Base-by-base conservation (phyloP, 2,329 filamentous ascomycete genomes). In the Fusarium verrucosum region DNA sequence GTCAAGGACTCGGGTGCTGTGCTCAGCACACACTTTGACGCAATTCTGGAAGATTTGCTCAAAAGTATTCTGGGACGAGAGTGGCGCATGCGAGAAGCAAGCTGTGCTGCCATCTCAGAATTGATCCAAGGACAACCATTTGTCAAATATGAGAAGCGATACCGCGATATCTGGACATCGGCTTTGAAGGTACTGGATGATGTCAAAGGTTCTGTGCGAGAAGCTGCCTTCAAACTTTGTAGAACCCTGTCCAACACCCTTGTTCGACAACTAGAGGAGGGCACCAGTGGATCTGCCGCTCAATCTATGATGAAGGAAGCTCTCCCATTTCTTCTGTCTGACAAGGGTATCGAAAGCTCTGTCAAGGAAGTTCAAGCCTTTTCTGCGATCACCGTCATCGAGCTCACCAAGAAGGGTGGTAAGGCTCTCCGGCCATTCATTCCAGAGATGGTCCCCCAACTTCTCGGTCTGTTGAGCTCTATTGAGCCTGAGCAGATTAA, bases 151-250 rank as follows among this genome's bases (percentile, higher is more conserved):
- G 92, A 94, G 69, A 87, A 87, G 56, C 94, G 95, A 72, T 90
- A 98, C 46, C 85, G 89, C 50, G 86, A 92, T 19, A 92, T 98
- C 44, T 97, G 95, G 90, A 86, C 85, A 11, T 87, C 90, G 25
- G 90, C 92, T 1, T 90, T 98, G 76, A 96, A 92, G 72, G 93
- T 99, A 1, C 82, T 98, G 7, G 95, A 99, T 75, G 95, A 99
- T 75, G 96, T 98, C 76, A 99, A 99, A 75, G 90, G 90, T 9
- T 93, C 90, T 2, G 95, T 99, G 6, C 86, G 95, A 47, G 83
- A 85, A 32, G 91, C 93, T 2, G 95, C 95, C 2, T 83, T 93
- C 41, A 88, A 89, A 58, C 83, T 99, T 6, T 96, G 94, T 71
- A 89, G 94, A 74, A 87, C 89, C 1, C 82, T 99, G 32, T 96